A percentile compares a stretch with the other conserved stretches of the same genome.
These are phyloP conservation scores for Vigna angularis DNA, from an alignment of 306 rosid genomes.

Conservation along the genomic window DNA sequence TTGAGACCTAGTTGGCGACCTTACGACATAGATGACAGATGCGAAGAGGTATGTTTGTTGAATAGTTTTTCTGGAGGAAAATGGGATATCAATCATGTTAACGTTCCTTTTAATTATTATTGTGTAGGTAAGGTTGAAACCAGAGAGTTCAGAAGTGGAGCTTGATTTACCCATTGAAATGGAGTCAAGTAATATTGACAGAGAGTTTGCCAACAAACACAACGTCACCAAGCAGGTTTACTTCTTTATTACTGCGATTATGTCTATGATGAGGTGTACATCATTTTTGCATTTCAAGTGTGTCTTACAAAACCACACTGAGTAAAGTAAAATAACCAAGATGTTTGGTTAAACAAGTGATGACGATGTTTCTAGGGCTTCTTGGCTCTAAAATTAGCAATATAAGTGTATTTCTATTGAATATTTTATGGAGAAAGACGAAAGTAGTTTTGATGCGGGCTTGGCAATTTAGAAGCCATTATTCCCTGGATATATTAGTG, in stretches of 20 bases:
- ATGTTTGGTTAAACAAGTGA: background rate
- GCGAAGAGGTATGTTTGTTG: conserved; percentile 68
- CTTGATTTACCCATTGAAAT: conserved; percentile 71
- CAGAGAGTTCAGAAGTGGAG: conserved; percentile 64
- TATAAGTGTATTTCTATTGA: too few relatives aligned
- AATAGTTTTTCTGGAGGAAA: background rate
- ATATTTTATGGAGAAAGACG: too few relatives aligned
- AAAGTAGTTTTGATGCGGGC: too few relatives aligned
- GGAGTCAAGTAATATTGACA: conserved; percentile 66
- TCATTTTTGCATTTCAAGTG: background rate
- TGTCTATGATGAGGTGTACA: background rate
- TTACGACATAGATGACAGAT: conserved; percentile 73
- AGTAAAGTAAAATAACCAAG: background rate
- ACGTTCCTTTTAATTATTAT: background rate
- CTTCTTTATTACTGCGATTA: conserved; percentile 22
- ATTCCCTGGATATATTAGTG: too few relatives aligned
- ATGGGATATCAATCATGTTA: background rate
- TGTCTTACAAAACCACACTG: background rate
- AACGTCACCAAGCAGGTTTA: conserved; percentile 71
- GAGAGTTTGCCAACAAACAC: conserved; percentile 48
- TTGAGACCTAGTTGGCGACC: conserved; percentile 90
- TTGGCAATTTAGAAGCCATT: too few relatives aligned
- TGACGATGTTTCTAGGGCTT: background rate
- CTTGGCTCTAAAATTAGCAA: background rate
- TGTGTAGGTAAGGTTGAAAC: conserved; percentile 74